Evolutionary conservation across 2,329 filamentous ascomycete genomes (phyloP).

Genomic region (Zopfia rhizophila): DNA sequence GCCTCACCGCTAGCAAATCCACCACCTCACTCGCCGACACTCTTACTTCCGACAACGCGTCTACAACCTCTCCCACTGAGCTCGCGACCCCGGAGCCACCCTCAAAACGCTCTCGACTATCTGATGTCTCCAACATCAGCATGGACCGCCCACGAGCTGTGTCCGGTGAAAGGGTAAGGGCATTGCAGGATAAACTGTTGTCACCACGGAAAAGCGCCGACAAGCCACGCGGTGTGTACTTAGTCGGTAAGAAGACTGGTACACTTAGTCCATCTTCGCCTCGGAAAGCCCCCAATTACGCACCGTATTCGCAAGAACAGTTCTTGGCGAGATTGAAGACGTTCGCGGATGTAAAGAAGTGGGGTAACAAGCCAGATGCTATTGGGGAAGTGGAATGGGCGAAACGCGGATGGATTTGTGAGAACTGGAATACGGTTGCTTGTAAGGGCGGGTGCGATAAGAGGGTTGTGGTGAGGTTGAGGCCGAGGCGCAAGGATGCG

Average conservation of each 20-base stretch:
- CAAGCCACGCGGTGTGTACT: slow-evolving; percentile 37
- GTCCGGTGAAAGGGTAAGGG: slow-evolving; percentile 43
- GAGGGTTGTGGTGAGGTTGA: slow-evolving; percentile 82
- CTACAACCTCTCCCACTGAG: slow-evolving; percentile 37
- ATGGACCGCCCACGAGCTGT: slow-evolving; percentile 40
- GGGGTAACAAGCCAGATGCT: slow-evolving; percentile 89
- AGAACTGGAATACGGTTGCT: slow-evolving; percentile 76
- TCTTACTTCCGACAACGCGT: slow-evolving; percentile 51
- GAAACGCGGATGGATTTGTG: slow-evolving; percentile 89
- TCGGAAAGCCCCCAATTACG: slow-evolving; percentile 73
- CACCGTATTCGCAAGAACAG: slow-evolving; percentile 83
- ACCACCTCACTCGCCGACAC: slow-evolving; percentile 45
- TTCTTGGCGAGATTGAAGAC: slow-evolving; percentile 85
- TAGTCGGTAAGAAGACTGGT: slow-evolving; percentile 41
- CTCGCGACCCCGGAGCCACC: slow-evolving; percentile 40
- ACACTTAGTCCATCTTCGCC: slow-evolving; percentile 32
- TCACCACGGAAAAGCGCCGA: slow-evolving; percentile 35
- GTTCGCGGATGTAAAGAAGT: slow-evolving; percentile 90
- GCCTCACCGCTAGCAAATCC: slow-evolving; percentile 64
- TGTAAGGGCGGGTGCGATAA: slow-evolving; percentile 84
- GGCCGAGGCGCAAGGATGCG: slow-evolving; percentile 61
- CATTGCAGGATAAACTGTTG: slow-evolving; percentile 45
- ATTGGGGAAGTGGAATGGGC: slow-evolving; percentile 95
- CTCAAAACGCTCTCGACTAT: slow-evolving; percentile 48
- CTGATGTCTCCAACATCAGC: slow-evolving; percentile 29